A percentile compares a stretch with the other conserved stretches of the same genome.
phyloP scores from a whole-genome alignment of 106 monocot species.

The Vanilla planifolia region DNA sequence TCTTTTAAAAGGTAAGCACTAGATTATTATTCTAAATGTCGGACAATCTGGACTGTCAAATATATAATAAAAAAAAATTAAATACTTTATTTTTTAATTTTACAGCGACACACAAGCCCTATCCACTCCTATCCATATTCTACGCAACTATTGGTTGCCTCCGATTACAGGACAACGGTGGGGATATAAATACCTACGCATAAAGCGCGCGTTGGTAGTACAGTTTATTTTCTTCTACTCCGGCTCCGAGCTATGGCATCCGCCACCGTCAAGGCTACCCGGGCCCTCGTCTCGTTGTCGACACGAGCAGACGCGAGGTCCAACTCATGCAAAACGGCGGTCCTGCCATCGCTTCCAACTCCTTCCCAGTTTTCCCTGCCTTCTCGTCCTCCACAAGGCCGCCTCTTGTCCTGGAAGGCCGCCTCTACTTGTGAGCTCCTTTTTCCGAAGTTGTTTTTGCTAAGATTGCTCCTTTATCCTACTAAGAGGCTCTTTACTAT shows the following conservation, averaged over 20 bases:
- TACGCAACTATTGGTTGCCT: not conserved
- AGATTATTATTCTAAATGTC: no score
- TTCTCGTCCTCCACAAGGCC: not conserved
- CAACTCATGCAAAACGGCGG: not conserved
- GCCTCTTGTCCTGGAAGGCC: not conserved
- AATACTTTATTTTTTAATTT: no score
- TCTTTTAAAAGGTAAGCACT: no score
- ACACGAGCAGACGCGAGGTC: not conserved
- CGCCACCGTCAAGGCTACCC: not conserved
- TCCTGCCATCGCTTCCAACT: not conserved
- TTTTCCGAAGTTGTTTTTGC: not conserved
- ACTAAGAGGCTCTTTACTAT: no score
- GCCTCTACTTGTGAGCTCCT: not conserved
- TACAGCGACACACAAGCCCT: constrained; percentile 1
- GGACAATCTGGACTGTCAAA: no score
- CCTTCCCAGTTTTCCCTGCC: not conserved
- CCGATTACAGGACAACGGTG: not conserved
- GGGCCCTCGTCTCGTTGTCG: not conserved
- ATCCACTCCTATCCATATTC: not conserved
- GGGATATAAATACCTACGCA: not conserved
- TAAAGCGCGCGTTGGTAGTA: not conserved
- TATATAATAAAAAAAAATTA: no score
- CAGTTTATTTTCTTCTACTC: not conserved
- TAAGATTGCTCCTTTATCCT: not conserved
- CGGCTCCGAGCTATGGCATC: not conserved